Base-by-base conservation (phyloP, 208 protist species). In the Angomonas deanei region DNA sequence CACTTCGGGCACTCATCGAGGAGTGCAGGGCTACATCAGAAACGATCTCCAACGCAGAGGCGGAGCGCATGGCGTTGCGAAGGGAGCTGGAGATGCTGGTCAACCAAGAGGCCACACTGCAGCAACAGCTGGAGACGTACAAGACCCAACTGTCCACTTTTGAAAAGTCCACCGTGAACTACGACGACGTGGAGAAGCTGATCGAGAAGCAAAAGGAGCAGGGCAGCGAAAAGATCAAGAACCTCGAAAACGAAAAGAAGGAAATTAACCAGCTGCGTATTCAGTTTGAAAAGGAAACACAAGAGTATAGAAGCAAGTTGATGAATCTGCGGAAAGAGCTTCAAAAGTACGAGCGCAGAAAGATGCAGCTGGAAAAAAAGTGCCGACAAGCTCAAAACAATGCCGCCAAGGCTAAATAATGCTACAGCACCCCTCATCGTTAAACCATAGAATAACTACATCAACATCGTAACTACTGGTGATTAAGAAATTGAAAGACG, bases 111-210 rank as follows among this genome's bases (percentile, higher is more conserved):
- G 52, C 59, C 0, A 19, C 60, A 1, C 64, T 93, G 32, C 47
- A 79, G 72, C 47, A 90, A 68, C 83, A 96, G 68, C 52, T 93
- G 1, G 62, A 80, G 26, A 57, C 72, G 26, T 96, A 93, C 70
- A 76, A 83, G 10, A 61, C 59, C 2, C 76, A 87, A 50, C 81
- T 91, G 19, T 56, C 78, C n/a, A 55, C 65, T 31, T 87, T 92
- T 49, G 74, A 36, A 1, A 56, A 75, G 3, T 64, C 72, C 1
- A 67, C 72, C 31, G 68, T 88, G 70, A 72, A 74, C 32, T 71
- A 78, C 0, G 89, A 84, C 39, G 80, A 89, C 46, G 72, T 87
- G 17, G 70, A 82, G 64, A 57, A 52, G 3, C 48, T 86, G 26
- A 68, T 76, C 24, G 63, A 61, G 21, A 42, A 80, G 70, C 86